Conservation (phyloP, 1,284 basidiomycete species). For the Cryptococcus floricola region DNA sequence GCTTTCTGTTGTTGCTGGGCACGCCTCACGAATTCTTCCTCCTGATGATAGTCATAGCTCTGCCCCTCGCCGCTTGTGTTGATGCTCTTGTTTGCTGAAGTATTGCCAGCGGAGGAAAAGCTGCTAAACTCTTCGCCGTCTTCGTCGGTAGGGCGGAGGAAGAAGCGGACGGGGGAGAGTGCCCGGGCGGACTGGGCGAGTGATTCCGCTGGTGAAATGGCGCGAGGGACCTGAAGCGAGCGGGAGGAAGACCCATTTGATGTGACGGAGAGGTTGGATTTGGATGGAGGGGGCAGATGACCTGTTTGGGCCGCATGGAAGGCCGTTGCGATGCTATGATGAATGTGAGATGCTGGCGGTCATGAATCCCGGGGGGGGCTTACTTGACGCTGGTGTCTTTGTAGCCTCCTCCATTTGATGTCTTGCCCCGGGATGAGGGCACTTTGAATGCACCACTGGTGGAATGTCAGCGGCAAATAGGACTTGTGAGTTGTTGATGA, state of each 20-base stretch:
- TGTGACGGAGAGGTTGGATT: conserved; percentile 10
- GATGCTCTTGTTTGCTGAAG: not conserved
- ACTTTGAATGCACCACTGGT: conserved; percentile 20
- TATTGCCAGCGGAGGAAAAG: conserved; percentile 26
- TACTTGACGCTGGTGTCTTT: conserved; percentile 42
- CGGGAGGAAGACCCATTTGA: not conserved
- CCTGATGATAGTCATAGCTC: conserved; percentile 32
- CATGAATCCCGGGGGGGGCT: conserved; percentile 4
- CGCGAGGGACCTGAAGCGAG: not conserved
- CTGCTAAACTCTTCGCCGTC: conserved; percentile 21
- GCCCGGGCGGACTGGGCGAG: conserved; percentile 29
- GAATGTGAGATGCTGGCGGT: not conserved
- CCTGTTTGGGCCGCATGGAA: conserved; percentile 34
- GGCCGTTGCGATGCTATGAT: conserved; percentile 29
- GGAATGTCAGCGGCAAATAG: not conserved
- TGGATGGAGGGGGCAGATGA: not conserved
- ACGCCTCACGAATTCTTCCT: conserved; percentile 28
- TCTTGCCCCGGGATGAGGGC: conserved; percentile 13
- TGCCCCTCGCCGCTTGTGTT: conserved; percentile 1
- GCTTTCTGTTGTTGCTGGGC: conserved; percentile 12
- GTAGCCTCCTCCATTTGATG: conserved; percentile 16
- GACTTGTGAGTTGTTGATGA: not conserved
- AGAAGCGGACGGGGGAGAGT: conserved; percentile 35
- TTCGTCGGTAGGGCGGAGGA: conserved; percentile 26
- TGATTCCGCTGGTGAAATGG: conserved; percentile 19